phyloP scores from a whole-genome alignment of 2,329 filamentous ascomycete species.

The Polytolypa hystricis region DNA sequence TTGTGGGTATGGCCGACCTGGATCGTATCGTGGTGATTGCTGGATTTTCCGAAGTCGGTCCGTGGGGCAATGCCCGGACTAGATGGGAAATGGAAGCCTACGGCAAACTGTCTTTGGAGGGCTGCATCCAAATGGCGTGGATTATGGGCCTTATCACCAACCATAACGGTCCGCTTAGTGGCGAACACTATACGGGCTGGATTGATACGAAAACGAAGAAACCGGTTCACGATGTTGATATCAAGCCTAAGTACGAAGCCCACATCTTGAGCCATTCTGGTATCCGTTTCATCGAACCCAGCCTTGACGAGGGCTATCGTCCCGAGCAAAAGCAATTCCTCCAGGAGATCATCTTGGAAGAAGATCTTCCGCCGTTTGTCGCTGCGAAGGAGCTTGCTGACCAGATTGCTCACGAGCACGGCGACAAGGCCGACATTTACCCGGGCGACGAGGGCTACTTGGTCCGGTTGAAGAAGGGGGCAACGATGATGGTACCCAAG shows the following conservation, averaged over 20 bases:
- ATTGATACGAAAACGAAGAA: constrained; percentile 90
- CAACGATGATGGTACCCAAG: constrained; percentile 90
- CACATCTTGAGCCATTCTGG: constrained; percentile 91
- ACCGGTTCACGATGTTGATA: constrained; percentile 93
- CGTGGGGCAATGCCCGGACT: constrained; percentile 96
- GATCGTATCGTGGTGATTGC: constrained; percentile 97
- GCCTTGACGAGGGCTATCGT: constrained; percentile 93
- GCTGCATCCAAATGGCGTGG: constrained; percentile 99
- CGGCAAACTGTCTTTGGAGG: constrained; percentile 92
- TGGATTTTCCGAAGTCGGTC: constrained; percentile 92
- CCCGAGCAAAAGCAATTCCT: constrained; percentile 97
- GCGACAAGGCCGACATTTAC: constrained; percentile 94
- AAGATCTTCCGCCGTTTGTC: constrained; percentile 95
- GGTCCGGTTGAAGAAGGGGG: constrained; percentile 89
- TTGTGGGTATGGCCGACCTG: constrained; percentile 97
- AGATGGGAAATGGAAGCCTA: constrained; percentile 99
- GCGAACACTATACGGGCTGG: constrained; percentile 90
- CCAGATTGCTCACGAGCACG: constrained; percentile 94
- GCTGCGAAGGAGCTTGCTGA: constrained; percentile 92
- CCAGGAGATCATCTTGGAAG: constrained; percentile 93
- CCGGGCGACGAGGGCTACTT: constrained; percentile 91
- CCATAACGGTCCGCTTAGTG: constrained; percentile 91
- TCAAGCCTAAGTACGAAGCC: constrained; percentile 97
- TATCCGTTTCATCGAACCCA: constrained; percentile 94
- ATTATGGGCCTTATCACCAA: constrained; percentile 99